Conservation (phyloP, 108 stramenopile genomes). For the Phaeodactylum tricornutum region DNA sequence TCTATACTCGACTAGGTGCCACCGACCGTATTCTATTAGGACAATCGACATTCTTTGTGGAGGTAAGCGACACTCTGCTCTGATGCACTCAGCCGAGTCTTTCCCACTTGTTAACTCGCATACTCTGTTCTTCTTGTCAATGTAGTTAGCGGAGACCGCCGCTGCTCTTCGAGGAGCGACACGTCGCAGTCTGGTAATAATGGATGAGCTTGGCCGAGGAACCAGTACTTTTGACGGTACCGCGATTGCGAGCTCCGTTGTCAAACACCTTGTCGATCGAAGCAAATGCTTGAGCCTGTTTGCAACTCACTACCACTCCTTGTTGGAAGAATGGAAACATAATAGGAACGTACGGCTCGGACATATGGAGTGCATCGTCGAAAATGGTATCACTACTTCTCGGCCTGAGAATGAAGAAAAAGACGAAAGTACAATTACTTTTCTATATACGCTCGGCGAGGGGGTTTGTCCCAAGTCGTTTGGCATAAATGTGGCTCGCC, state of each 20-base stretch:
- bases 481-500: constrained; percentile 97
- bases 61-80: constrained; percentile 26
- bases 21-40: constrained; percentile 96
- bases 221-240: constrained; percentile 97
- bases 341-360: constrained; percentile 77
- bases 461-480: constrained; percentile 95
- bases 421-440: constrained; percentile 74
- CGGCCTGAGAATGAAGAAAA: constrained; percentile 13
- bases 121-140: not conserved
- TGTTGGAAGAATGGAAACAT: constrained; percentile 90
- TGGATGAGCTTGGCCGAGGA: constrained; percentile 98
- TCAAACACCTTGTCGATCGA: constrained; percentile 85
- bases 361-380: constrained; percentile 98
- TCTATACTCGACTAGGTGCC: constrained; percentile 99
- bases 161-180: constrained; percentile 94
- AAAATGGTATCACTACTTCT: constrained; percentile 25
- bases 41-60: constrained; percentile 98
- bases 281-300: constrained; percentile 88
- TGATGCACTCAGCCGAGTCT: not conserved
- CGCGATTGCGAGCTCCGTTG: constrained; percentile 97
- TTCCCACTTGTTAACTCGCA: not conserved
- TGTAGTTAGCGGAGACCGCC: constrained; percentile 91
- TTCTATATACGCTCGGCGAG: constrained; percentile 92
- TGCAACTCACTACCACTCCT: constrained; percentile 98
- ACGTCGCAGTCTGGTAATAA: constrained; percentile 88